Conservation (phyloP, 441 rosid genomes). For the Pelargonium fulgidum region DNA sequence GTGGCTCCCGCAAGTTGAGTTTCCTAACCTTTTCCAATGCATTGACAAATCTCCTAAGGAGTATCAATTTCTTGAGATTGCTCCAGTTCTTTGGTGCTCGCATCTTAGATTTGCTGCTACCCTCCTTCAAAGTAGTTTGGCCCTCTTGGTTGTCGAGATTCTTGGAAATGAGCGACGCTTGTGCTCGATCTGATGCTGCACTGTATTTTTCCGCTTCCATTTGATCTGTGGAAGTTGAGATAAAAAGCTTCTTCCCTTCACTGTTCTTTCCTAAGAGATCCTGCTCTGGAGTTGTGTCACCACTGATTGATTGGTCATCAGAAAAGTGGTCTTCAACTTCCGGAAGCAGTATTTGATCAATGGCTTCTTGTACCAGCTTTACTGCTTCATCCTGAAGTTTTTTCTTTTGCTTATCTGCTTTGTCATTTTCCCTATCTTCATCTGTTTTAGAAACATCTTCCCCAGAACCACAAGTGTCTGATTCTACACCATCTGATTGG, state of each 20-base stretch:
- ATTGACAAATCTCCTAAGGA: conserved; percentile 68
- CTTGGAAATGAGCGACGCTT: conserved; percentile 16
- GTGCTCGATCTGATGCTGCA: conserved; percentile 14
- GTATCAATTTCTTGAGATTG: conserved; percentile 62
- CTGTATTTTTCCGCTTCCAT: conserved; percentile 16
- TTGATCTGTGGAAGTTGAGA: conserved; percentile 19
- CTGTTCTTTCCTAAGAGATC: conserved; percentile 23
- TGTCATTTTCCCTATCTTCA: conserved; percentile 22
- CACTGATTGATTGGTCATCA: conserved; percentile 26
- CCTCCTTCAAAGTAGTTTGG: conserved; percentile 19
- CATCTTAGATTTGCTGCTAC: conserved; percentile 22
- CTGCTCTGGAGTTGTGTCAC: conserved; percentile 20
- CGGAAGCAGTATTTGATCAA: conserved; percentile 72
- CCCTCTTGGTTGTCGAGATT: conserved; percentile 13
- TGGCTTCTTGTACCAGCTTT: conserved; percentile 78
- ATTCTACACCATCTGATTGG: conserved; percentile 23
- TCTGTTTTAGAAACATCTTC: conserved; percentile 18
- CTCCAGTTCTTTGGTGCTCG: conserved; percentile 52
- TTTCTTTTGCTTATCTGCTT: conserved; percentile 26
- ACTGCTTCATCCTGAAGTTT: conserved; percentile 56
- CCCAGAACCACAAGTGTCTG: conserved; percentile 12
- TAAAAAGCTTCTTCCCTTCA: conserved; percentile 16
- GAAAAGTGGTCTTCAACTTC: conserved; percentile 37
- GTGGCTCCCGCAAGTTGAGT: conserved; percentile 47
- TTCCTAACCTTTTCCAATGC: conserved; percentile 60